Percentiles rank a stretch among this genome's conserved stretches.
Conservation (phyloP, 345 rosid species). For the Dipteronia sinensis region DNA sequence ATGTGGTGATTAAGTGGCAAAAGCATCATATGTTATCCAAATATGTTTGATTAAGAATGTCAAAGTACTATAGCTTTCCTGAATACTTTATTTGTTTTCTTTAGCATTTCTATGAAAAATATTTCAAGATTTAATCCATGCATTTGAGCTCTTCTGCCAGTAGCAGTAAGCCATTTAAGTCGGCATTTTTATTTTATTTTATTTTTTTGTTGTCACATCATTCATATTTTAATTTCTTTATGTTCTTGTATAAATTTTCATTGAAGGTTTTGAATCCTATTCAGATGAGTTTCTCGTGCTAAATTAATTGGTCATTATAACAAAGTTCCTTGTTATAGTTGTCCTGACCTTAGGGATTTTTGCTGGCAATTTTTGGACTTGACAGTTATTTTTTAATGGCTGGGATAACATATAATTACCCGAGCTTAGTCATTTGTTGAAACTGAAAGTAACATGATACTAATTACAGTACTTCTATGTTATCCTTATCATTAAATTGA, state of each 20-base stretch:
- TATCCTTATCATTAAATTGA: not conserved
- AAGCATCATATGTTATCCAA: not conserved
- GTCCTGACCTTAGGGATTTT: not conserved
- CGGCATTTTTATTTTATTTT: not conserved
- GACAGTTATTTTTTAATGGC: no score
- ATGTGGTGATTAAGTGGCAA: not conserved
- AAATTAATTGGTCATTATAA: not conserved
- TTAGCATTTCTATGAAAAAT: not conserved
- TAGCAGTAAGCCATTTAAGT: not conserved
- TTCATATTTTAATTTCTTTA: not conserved
- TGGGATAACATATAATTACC: not conserved
- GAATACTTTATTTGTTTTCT: not conserved
- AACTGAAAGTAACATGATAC: not conserved
- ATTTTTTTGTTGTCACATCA: not conserved
- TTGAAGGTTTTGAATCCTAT: not conserved
- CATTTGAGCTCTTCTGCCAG: not conserved
- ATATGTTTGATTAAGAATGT: not conserved
- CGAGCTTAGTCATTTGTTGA: not conserved
- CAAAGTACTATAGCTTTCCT: not conserved
- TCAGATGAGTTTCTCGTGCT: not conserved
- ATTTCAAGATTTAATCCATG: not conserved
- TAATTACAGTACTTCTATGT: not conserved
- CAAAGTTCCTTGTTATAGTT: not conserved
- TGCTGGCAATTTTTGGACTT: not conserved
- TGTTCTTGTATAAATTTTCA: not conserved